Evolutionary conservation across 345 rosid genomes (phyloP).

Genomic region (Cardamine resedifolia): DNA sequence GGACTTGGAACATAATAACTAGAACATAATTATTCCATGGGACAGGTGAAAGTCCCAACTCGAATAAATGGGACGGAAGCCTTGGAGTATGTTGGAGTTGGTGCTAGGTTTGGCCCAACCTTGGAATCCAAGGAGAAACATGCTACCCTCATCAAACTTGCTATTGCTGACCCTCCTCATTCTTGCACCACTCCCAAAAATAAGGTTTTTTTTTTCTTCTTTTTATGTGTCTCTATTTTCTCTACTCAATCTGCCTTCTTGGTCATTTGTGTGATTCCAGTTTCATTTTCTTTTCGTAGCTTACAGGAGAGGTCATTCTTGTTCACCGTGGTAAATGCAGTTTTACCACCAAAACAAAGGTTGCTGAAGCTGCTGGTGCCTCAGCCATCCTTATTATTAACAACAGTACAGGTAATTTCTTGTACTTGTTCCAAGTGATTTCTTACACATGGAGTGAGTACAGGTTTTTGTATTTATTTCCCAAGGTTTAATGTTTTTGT

Average conservation of each 20-base stretch:
- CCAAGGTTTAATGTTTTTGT: constrained; percentile 29
- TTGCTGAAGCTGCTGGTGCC: constrained; percentile 73
- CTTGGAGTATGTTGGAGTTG: constrained; percentile 82
- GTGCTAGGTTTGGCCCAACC: constrained; percentile 87
- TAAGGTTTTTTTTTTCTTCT: constrained; percentile 48
- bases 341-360: constrained; percentile 69
- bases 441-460: background rate
- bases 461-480: background rate
- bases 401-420: constrained; percentile 57
- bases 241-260: background rate
- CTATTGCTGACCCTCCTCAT: constrained; percentile 79
- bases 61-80: constrained; percentile 57
- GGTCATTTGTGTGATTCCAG: constrained; percentile 1
- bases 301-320: constrained; percentile 63
- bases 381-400: constrained; percentile 80
- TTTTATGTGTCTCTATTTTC: background rate
- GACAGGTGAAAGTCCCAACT: constrained; percentile 89
- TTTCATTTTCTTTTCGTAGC: constrained; percentile 44
- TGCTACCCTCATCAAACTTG: constrained; percentile 57
- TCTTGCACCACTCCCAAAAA: constrained; percentile 59
- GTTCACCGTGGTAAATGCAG: constrained; percentile 86
- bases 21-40: constrained; percentile 12
- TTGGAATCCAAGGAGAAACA: constrained; percentile 84
- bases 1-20: background rate
- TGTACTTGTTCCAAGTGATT: background rate